Percentiles rank a stretch among this genome's conserved stretches.
Evolutionary conservation across 768 basidiomycete genomes (phyloP).

Genomic region (Stropharia rugosoannulata): DNA sequence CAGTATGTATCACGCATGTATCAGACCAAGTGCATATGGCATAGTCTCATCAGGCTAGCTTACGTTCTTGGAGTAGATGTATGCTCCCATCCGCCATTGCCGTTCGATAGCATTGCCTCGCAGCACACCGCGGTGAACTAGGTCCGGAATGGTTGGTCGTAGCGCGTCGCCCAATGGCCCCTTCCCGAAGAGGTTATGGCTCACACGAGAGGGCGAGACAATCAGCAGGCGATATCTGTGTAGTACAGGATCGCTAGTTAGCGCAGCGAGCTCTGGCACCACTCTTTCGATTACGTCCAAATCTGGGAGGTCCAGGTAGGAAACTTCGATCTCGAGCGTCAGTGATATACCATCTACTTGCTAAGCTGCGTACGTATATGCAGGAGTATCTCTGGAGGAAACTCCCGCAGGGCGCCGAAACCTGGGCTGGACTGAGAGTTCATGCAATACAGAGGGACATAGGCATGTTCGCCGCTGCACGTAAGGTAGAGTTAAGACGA

Average conservation of each 20-base stretch:
- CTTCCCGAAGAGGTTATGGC: conserved; percentile 62
- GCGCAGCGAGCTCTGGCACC: conserved; percentile 42
- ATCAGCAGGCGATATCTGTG: conserved; percentile 61
- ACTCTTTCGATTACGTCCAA: conserved; percentile 51
- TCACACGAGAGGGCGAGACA: conserved; percentile 65
- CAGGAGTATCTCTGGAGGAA: conserved; percentile 59
- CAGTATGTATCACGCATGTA: neutral
- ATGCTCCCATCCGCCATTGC: conserved; percentile 63
- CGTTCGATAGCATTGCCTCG: conserved; percentile 66
- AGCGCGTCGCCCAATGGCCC: conserved; percentile 54
- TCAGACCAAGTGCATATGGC: neutral
- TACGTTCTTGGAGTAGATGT: conserved; percentile 64
- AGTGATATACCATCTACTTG: neutral
- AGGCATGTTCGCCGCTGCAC: neutral
- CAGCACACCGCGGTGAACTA: conserved; percentile 70
- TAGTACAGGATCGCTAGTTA: conserved; percentile 63
- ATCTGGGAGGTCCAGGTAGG: conserved; percentile 75
- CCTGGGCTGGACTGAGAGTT: neutral
- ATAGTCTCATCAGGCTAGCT: conserved; percentile 18
- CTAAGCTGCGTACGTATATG: conserved; percentile 47
- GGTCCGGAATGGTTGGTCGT: conserved; percentile 63
- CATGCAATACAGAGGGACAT: neutral
- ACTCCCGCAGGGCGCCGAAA: conserved; percentile 25
- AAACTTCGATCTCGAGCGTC: conserved; percentile 39
- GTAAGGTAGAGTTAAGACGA: too few species aligned